phyloP scores from a whole-genome alignment of 2,329 filamentous ascomycete genomes.

The Trichoderma atroviride region DNA sequence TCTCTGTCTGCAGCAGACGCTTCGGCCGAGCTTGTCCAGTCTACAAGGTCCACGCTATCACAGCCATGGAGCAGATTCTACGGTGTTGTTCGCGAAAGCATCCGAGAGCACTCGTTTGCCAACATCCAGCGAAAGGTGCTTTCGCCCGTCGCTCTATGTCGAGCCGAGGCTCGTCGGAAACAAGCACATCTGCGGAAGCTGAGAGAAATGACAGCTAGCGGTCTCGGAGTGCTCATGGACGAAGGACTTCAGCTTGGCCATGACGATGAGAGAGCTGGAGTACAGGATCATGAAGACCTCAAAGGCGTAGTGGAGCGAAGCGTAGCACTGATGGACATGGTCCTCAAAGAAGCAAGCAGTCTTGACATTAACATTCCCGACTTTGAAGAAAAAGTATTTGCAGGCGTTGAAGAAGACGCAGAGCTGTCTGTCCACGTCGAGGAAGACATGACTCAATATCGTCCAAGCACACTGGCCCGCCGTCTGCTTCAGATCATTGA shows the following conservation, averaged over 20 bases:
- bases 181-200: constrained; percentile 71
- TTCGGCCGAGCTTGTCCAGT: constrained; percentile 40
- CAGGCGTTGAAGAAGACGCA: constrained; percentile 62
- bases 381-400: constrained; percentile 68
- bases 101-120: constrained; percentile 70
- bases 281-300: constrained; percentile 54
- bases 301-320: constrained; percentile 79
- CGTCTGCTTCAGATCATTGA: constrained; percentile 71
- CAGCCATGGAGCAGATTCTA: constrained; percentile 74
- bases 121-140: constrained; percentile 73
- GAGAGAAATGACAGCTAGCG: constrained; percentile 79
- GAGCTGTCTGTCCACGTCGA: constrained; percentile 58
- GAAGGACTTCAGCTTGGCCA: constrained; percentile 74
- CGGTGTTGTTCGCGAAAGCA: constrained; percentile 72
- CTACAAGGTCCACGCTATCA: constrained; percentile 46
- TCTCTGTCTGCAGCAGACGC: constrained; percentile 37
- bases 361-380: constrained; percentile 64
- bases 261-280: constrained; percentile 59
- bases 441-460: constrained; percentile 48
- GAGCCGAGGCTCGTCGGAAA: constrained; percentile 75
- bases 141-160: constrained; percentile 75
- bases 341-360: constrained; percentile 71
- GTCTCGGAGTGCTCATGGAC: constrained; percentile 83
- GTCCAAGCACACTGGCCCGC: constrained; percentile 63
- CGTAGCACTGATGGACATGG: constrained; percentile 82